Evolutionary conservation across 140 eudicot genomes (phyloP), one percentile per base, ranked within the genome.

Genomic region (Bidens hawaiensis): DNA sequence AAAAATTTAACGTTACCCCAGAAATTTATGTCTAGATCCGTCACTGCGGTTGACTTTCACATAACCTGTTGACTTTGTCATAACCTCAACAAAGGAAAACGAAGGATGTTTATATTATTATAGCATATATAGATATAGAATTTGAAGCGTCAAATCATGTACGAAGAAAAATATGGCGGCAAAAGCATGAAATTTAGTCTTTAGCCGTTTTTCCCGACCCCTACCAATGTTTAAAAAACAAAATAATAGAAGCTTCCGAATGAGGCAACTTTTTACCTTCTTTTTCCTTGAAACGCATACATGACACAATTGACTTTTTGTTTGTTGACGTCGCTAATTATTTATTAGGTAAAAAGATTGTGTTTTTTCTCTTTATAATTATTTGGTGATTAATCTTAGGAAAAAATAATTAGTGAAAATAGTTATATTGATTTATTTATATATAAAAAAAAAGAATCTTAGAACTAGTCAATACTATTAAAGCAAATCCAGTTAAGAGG

Each of bases 161-260:
- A 2, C 23, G 51, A 34, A 14, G 62, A 34, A 62, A 28, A 51
- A 21, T 12, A 24, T 51, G 48, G 52, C 42, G 18, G 62, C 21
- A 49, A 34, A 6, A 15, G 30, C 53, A 51, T 23, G 63, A 23
- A 51, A 50, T 52, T 10, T 23, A 10, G 11, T 43, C 26, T 25
- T 24, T 41, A 62, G 68, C 68, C 68, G 36, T 11, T 16, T 24
- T 62, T 62, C 7, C 16, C 24, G 54, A 62, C 66, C 25, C 40
- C 45, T 14, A 3, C 64, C 43, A 18, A 16, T 30, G 16, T 57
- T 42, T n/a, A n/a, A 13, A 12, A 9, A 9, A 42, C 21, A 15
- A 18, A 62, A 62, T 22, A n/a, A n/a, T n/a, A 33, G 55, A 62
- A 62, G 41, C 42, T 42, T 62, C 41, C 41, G 43, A 62, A 62